phyloP scores from a whole-genome alignment of 257 asterid species.

The Paraleonurus japonicus region DNA sequence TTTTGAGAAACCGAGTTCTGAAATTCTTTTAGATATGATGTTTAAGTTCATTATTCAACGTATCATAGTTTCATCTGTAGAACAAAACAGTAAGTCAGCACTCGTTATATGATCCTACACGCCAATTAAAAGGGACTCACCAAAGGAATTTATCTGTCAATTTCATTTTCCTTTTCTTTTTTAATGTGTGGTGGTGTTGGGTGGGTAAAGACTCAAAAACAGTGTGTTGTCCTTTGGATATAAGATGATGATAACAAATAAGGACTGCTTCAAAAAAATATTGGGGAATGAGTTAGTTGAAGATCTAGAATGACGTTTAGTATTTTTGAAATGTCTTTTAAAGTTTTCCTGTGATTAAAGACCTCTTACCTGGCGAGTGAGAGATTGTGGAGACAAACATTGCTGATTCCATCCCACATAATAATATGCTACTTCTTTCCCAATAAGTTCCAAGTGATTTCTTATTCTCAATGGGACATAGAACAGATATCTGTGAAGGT shows the following conservation, averaged over 20 bases:
- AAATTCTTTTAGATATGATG: neutral
- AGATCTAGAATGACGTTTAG: neutral
- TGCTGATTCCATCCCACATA: neutral
- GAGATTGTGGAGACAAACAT: neutral
- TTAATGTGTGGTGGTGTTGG: neutral
- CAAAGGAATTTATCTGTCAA: neutral
- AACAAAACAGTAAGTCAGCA: neutral
- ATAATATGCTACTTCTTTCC: neutral
- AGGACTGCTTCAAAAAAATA: neutral
- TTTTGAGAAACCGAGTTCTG: constrained; percentile 4
- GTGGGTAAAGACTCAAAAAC: neutral
- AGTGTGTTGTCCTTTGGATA: neutral
- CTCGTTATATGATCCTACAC: neutral
- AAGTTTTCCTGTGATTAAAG: neutral
- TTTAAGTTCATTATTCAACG: neutral
- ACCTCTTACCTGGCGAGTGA: neutral
- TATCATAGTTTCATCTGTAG: neutral
- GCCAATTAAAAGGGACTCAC: neutral
- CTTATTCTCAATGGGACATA: neutral
- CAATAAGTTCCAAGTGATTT: neutral
- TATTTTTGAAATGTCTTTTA: neutral
- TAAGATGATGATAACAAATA: neutral
- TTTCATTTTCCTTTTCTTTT: neutral
- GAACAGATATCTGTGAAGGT: neutral
- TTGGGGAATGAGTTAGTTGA: too few species aligned